Conservation (phyloP, 805 yeast genomes). For the Yamadazyma akitaensis region DNA sequence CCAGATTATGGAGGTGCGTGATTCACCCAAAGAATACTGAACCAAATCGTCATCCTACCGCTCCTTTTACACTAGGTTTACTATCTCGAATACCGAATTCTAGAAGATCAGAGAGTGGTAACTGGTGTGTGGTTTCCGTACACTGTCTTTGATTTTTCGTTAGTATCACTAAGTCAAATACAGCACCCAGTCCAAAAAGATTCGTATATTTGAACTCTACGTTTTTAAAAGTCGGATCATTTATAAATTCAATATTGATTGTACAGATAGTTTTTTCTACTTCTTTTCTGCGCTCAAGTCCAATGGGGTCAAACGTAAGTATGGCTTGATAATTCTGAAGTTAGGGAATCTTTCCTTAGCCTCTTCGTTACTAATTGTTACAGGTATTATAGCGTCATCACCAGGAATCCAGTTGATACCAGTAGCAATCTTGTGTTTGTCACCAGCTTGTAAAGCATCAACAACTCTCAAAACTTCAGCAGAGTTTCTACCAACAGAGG, state of each 20-base stretch:
- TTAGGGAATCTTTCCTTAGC: constrained; percentile 76
- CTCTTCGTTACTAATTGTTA: constrained; percentile 64
- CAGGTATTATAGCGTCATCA: constrained; percentile 90
- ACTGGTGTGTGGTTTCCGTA: too few species aligned
- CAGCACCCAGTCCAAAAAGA: too few species aligned
- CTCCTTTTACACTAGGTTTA: too few species aligned
- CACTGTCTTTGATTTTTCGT: too few species aligned
- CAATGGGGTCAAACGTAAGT: constrained; percentile 65
- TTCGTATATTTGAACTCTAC: too few species aligned
- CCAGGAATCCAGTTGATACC: constrained; percentile 92
- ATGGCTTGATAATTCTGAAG: constrained; percentile 84
- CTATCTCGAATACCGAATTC: too few species aligned
- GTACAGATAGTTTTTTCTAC: background rate
- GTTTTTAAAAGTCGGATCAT: background rate
- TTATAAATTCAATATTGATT: background rate
- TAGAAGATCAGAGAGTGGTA: too few species aligned
- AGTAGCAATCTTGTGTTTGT: constrained; percentile 78
- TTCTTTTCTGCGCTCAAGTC: constrained; percentile 17
- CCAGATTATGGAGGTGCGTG: too few species aligned
- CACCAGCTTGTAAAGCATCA: constrained; percentile 84
- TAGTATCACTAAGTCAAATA: too few species aligned
- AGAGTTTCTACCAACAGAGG: constrained; percentile 92
- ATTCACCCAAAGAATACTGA: too few species aligned
- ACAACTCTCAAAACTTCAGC: constrained; percentile 87
- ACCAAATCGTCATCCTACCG: too few species aligned